Percentiles rank a stretch among this genome's conserved stretches.
phyloP scores from a whole-genome alignment of 2,329 filamentous ascomycete species.

The Xenosphaeropsis pyriputrescens region DNA sequence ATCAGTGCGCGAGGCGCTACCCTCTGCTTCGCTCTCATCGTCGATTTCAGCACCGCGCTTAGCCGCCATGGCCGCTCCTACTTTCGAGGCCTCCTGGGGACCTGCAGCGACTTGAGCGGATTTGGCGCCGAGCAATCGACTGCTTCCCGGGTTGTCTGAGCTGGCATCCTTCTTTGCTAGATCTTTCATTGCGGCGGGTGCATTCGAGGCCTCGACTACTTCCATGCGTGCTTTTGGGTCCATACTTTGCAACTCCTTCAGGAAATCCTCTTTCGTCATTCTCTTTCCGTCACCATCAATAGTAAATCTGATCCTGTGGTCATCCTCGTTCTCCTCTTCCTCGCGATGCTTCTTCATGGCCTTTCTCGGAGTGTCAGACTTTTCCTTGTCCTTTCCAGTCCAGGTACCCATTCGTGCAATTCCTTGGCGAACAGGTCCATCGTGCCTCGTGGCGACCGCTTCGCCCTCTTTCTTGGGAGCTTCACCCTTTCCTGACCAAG shows the following conservation, averaged over 20 bases:
- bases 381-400: constrained; percentile 9
- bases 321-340: constrained; percentile 42
- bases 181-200: constrained; percentile 14
- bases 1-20: neutral
- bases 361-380: constrained; percentile 8
- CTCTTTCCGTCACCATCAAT: constrained; percentile 58
- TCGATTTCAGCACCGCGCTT: constrained; percentile 4
- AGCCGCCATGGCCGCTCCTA: constrained; percentile 9
- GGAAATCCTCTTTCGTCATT: constrained; percentile 71
- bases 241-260: constrained; percentile 57
- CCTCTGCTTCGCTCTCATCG: neutral
- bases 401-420: constrained; percentile 13
- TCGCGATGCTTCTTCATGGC: constrained; percentile 14
- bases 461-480: constrained; percentile 1
- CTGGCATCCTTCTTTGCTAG: constrained; percentile 14
- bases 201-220: constrained; percentile 13
- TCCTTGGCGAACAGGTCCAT: constrained; percentile 9
- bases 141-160: constrained; percentile 9
- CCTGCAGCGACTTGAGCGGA: constrained; percentile 5
- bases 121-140: constrained; percentile 22
- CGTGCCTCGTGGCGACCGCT: neutral
- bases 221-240: constrained; percentile 42
- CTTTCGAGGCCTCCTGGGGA: constrained; percentile 4
- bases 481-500: constrained; percentile 10
- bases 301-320: constrained; percentile 61